These are phyloP conservation scores for Cladosporium sp. DNA, from an alignment of 2,329 filamentous ascomycete genomes.

Conservation along the genomic window DNA sequence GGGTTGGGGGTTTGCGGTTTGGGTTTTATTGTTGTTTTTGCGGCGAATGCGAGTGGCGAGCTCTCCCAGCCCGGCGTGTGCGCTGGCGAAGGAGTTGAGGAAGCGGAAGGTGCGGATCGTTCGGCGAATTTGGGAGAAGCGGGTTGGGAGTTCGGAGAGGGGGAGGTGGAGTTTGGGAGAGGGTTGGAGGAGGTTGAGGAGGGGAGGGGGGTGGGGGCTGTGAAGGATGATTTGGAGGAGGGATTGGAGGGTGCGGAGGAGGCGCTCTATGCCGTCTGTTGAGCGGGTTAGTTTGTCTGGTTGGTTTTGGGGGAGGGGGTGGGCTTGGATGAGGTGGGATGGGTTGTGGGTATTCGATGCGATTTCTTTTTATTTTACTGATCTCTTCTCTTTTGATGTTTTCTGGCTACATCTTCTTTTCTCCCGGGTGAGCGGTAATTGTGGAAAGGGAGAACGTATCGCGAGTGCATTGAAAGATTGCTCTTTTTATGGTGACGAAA, in stretches of 20 bases:
- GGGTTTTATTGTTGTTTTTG: not conserved
- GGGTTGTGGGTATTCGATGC: too few relatives aligned
- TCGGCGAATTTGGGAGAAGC: not conserved
- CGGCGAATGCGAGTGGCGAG: not conserved
- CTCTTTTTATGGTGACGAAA: too few relatives aligned
- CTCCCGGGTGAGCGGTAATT: too few relatives aligned
- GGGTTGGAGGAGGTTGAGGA: not conserved
- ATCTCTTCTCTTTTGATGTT: not conserved
- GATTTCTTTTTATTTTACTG: too few relatives aligned
- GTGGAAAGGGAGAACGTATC: too few relatives aligned
- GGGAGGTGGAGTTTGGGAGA: not conserved
- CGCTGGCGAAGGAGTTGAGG: too few relatives aligned
- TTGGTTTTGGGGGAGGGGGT: too few relatives aligned
- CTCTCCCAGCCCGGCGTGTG: too few relatives aligned
- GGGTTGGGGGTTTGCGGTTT: too few relatives aligned
- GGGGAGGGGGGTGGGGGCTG: not conserved
- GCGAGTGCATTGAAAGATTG: too few relatives aligned
- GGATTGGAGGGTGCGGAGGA: conserved; percentile 2
- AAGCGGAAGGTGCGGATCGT: conserved; percentile 9
- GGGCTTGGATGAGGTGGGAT: too few relatives aligned
- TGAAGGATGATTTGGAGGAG: not conserved
- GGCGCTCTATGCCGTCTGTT: conserved; percentile 5
- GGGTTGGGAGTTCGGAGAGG: not conserved
- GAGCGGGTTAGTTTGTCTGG: not conserved
- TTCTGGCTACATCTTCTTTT: not conserved